These are phyloP conservation scores for Micractinium conductrix DNA, from an alignment of 139 green algal species.

Conservation along the genomic window DNA sequence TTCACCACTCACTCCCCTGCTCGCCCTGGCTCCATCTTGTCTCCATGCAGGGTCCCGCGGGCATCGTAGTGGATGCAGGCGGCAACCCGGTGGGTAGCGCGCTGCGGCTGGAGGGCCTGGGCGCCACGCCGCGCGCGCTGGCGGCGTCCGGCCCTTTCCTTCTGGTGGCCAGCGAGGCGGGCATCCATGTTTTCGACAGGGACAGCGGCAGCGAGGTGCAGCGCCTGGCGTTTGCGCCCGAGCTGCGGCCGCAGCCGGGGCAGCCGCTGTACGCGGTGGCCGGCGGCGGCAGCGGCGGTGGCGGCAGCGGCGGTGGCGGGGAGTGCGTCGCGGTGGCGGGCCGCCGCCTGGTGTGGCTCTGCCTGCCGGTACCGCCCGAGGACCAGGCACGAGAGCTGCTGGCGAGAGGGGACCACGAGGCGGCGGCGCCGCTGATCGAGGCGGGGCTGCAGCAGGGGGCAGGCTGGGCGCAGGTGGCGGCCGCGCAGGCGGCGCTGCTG, in stretches of 20 bases:
- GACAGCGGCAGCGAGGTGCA: conserved; percentile 43
- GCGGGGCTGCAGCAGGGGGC: conserved; percentile 17
- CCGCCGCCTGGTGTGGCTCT: conserved; percentile 54
- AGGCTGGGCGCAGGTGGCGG: conserved; percentile 59
- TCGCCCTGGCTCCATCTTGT: neutral
- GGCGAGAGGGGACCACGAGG: conserved; percentile 48
- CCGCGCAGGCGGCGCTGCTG: conserved; percentile 73
- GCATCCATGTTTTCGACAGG: conserved; percentile 47
- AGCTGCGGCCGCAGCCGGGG: conserved; percentile 18
- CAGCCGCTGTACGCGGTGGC: neutral
- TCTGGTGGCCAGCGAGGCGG: conserved; percentile 44
- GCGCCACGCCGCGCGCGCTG: conserved; percentile 38
- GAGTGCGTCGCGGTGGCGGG: conserved; percentile 44
- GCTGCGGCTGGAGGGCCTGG: conserved; percentile 46
- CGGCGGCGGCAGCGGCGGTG: neutral
- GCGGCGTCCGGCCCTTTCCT: conserved; percentile 45
- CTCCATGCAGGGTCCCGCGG: conserved; percentile 45
- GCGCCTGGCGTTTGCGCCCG: conserved; percentile 35
- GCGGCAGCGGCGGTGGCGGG: neutral
- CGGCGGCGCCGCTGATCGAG: conserved; percentile 52
- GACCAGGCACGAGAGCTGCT: conserved; percentile 74
- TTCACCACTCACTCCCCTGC: neutral
- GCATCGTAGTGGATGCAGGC: conserved; percentile 43
- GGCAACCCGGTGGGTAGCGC: conserved; percentile 44
- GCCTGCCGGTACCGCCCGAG: conserved; percentile 65